Evolutionary conservation across 1,284 basidiomycete species (phyloP).

Genomic region (Cryptococcus maquisensis): DNA sequence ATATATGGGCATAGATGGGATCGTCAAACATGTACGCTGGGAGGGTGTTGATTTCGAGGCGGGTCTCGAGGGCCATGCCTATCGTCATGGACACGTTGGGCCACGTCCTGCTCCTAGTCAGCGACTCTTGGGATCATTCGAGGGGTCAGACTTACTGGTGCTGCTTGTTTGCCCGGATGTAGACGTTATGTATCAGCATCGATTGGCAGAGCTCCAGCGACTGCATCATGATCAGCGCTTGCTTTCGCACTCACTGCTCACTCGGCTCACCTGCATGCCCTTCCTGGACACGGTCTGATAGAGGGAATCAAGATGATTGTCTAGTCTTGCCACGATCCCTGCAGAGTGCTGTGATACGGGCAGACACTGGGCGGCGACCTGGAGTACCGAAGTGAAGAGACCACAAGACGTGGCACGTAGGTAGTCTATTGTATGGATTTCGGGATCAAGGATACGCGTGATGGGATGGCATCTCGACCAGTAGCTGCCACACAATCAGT

Average conservation of each 20-base stretch:
- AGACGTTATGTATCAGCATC: conserved; percentile 9
- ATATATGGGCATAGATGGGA: conserved; percentile 5
- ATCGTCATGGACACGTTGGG: conserved; percentile 9
- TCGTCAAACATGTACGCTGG: conserved; percentile 12
- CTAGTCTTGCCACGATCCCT: conserved; percentile 12
- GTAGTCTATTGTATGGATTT: conserved; percentile 14
- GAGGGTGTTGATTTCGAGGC: conserved; percentile 9
- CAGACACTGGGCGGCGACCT: conserved; percentile 14
- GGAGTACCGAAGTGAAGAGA: conserved; percentile 9
- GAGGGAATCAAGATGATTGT: conserved; percentile 16
- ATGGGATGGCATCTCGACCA: conserved; percentile 15
- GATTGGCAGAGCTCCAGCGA: conserved; percentile 20
- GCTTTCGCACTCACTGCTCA: background rate
- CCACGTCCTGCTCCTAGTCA: conserved; percentile 9
- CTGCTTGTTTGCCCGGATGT: conserved; percentile 9
- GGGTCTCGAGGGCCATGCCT: conserved; percentile 15
- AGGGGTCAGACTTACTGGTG: conserved; percentile 5
- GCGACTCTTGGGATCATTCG: background rate
- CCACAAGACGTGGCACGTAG: conserved; percentile 10
- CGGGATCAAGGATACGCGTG: conserved; percentile 10
- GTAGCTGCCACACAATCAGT: conserved; percentile 2
- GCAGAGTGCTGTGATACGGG: conserved; percentile 16
- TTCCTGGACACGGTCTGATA: conserved; percentile 3
- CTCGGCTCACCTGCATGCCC: conserved; percentile 10
- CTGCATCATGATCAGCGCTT: background rate